Evolutionary conservation across 768 basidiomycete genomes (phyloP).

Genomic region (Lactarius vividus): DNA sequence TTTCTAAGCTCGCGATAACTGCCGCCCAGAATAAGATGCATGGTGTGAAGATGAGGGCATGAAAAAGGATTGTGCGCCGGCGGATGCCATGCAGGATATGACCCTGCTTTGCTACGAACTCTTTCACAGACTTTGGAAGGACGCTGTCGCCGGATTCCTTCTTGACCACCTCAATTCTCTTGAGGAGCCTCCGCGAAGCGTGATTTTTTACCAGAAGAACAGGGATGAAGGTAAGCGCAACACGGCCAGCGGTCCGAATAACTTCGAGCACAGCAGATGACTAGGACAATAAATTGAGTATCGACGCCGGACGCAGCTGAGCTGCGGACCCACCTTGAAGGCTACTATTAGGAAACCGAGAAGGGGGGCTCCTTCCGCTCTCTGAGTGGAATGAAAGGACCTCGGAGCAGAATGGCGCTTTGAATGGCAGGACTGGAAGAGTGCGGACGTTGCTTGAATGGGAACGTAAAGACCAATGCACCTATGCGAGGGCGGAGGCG

Average conservation of each 20-base stretch:
- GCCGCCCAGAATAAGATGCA: slow-evolving; percentile 62
- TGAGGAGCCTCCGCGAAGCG: slow-evolving; percentile 49
- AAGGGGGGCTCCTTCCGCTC: slow-evolving; percentile 38
- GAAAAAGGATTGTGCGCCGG: slow-evolving; percentile 48
- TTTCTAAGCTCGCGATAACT: slow-evolving; percentile 68
- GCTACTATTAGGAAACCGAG: slow-evolving; percentile 60
- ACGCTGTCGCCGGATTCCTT: slow-evolving; percentile 35
- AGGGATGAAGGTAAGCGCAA: slow-evolving; percentile 75
- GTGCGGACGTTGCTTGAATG: slow-evolving; percentile 19
- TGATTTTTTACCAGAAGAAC: slow-evolving; percentile 59
- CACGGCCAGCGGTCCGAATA: slow-evolving; percentile 65
- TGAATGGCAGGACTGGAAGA: slow-evolving; percentile 3
- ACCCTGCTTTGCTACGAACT: slow-evolving; percentile 53
- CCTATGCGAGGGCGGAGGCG: slow-evolving; percentile 16
- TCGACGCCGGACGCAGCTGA: slow-evolving; percentile 3
- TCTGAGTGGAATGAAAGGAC: slow-evolving; percentile 44
- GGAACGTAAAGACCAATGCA: neutral
- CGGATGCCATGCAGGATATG: slow-evolving; percentile 48
- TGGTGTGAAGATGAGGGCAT: slow-evolving; percentile 60
- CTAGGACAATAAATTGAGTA: slow-evolving; percentile 38
- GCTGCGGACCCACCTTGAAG: slow-evolving; percentile 53
- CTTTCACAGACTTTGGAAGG: slow-evolving; percentile 34
- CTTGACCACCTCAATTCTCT: slow-evolving; percentile 46
- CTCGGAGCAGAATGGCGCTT: neutral
- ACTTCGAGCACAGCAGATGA: slow-evolving; percentile 70